phyloP scores from a whole-genome alignment of 202 grass and related monocot species.

The Schoenoplectus triqueter region DNA sequence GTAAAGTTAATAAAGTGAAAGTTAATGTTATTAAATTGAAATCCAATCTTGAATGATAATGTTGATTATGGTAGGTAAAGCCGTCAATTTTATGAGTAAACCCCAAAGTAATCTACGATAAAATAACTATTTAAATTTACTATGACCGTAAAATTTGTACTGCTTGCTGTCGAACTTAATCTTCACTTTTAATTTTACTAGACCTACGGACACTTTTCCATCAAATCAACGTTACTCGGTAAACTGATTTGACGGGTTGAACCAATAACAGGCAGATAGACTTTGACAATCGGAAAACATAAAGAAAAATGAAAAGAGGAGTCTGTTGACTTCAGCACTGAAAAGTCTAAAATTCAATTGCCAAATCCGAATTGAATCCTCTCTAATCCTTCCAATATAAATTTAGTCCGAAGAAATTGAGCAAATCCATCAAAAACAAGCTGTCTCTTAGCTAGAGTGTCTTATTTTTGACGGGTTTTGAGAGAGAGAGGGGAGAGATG shows the following conservation, averaged over 20 bases:
- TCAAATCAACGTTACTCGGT: no score
- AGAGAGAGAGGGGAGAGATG: constrained; percentile 45
- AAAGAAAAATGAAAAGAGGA: neutral
- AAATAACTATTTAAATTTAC: no score
- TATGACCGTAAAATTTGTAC: no score
- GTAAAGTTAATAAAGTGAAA: no score
- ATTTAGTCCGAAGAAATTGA: neutral
- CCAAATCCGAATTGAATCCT: constrained; percentile 20
- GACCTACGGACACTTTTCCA: no score
- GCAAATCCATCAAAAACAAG: neutral
- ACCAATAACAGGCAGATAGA: neutral
- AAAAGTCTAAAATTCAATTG: neutral
- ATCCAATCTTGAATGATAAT: no score
- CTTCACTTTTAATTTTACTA: no score
- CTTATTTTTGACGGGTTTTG: neutral
- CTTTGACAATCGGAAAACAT: neutral
- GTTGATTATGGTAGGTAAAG: no score
- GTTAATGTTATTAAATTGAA: no score
- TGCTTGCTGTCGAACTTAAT: no score
- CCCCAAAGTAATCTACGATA: no score
- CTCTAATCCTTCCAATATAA: neutral
- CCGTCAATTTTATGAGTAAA: no score
- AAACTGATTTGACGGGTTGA: neutral
- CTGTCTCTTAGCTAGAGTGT: neutral
- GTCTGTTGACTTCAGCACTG: neutral